Evolutionary conservation across 2,329 filamentous ascomycete species (phyloP).

Genomic region (Byssoonygena ceratinophila): DNA sequence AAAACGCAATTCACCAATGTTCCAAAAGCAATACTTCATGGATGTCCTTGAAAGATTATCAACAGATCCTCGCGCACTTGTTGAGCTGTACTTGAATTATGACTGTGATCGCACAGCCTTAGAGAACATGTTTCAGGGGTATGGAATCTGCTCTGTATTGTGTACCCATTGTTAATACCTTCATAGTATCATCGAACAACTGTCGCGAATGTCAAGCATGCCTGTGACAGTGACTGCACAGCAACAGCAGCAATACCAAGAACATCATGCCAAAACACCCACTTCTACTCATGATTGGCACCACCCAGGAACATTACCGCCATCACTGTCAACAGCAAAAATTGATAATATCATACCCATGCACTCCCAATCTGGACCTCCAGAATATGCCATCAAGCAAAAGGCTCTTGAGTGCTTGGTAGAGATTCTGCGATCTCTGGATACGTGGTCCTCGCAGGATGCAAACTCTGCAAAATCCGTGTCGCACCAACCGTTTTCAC

Average conservation of each 20-base stretch:
- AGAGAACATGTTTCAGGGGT: conserved; percentile 88
- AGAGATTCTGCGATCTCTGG: conserved; percentile 75
- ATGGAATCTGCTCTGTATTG: conserved; percentile 8
- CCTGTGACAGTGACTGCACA: conserved; percentile 62
- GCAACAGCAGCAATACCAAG: conserved; percentile 80
- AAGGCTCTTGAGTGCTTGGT: conserved; percentile 80
- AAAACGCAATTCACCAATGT: conserved; percentile 70
- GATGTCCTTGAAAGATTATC: conserved; percentile 73
- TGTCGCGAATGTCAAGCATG: conserved; percentile 74
- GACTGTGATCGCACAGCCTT: conserved; percentile 87
- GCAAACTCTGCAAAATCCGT: conserved; percentile 37
- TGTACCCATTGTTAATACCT: background rate
- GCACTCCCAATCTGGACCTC: conserved; percentile 57
- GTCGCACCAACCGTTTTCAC: conserved; percentile 20
- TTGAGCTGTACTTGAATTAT: conserved; percentile 96
- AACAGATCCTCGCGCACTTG: conserved; percentile 73
- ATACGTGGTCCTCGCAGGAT: conserved; percentile 78
- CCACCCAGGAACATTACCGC: conserved; percentile 70
- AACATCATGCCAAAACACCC: conserved; percentile 55
- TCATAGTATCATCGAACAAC: conserved; percentile 67
- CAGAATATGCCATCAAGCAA: conserved; percentile 85
- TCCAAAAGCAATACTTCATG: conserved; percentile 89
- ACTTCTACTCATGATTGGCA: conserved; percentile 67
- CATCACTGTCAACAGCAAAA: conserved; percentile 69
- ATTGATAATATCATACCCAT: conserved; percentile 46